phyloP scores from a whole-genome alignment of 495 filamentous ascomycete genomes.

The Extremus antarcticus region DNA sequence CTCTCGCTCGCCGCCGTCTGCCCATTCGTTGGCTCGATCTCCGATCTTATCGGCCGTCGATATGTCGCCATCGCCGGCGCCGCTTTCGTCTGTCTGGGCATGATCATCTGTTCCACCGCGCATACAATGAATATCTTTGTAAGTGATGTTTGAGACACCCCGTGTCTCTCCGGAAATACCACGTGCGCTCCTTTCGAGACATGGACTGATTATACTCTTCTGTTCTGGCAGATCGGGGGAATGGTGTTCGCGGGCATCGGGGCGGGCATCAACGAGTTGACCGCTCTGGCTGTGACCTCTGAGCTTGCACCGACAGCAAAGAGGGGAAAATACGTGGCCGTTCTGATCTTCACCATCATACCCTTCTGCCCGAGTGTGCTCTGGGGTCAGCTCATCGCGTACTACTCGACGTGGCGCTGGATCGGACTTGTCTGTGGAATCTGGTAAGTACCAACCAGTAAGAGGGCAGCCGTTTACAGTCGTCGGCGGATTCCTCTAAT shows the following conservation, averaged over 20 bases:
- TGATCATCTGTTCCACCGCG: conserved; percentile 54
- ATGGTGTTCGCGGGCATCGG: conserved; percentile 54
- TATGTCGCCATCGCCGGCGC: conserved; percentile 58
- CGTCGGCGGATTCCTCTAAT: too few species aligned
- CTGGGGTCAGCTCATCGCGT: conserved; percentile 58
- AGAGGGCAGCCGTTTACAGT: too few species aligned
- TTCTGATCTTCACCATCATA: conserved; percentile 56
- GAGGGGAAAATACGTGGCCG: conserved; percentile 58
- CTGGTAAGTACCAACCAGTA: too few species aligned
- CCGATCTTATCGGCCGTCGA: conserved; percentile 59
- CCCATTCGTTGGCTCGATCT: conserved; percentile 63
- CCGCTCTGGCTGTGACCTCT: conserved; percentile 53
- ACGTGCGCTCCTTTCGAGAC: background rate
- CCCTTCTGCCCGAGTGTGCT: conserved; percentile 60
- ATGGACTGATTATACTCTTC: background rate
- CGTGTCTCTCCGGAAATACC: conserved; percentile 37
- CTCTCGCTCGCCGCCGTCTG: conserved; percentile 58
- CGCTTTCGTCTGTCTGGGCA: conserved; percentile 49
- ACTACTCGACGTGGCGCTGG: conserved; percentile 48
- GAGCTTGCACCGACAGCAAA: conserved; percentile 60
- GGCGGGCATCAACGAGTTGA: conserved; percentile 55
- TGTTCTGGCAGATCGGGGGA: conserved; percentile 44
- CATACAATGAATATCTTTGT: conserved; percentile 55
- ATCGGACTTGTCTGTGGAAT: conserved; percentile 50
- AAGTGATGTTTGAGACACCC: too few species aligned